A percentile compares a stretch with the other conserved stretches of the same genome.
phyloP scores from a whole-genome alignment of 2,329 filamentous ascomycete genomes.

The Aureobasidium leucospermi region DNA sequence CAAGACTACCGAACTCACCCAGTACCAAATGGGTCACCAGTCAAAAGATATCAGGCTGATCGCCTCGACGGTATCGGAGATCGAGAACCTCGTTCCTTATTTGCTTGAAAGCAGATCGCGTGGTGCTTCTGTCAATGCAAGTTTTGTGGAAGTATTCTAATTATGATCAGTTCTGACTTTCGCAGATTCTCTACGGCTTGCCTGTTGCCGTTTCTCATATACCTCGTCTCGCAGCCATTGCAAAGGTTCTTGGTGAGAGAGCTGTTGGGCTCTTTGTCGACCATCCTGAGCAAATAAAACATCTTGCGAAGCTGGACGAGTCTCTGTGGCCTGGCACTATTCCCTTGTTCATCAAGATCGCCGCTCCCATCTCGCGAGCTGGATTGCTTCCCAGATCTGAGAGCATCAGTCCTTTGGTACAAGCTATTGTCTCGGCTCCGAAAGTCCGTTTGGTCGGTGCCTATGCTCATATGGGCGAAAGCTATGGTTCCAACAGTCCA shows the following conservation, averaged over 20 bases:
- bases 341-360: constrained; percentile 63
- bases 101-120: constrained; percentile 50
- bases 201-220: constrained; percentile 58
- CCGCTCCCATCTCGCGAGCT: constrained; percentile 65
- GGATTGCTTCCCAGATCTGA: constrained; percentile 51
- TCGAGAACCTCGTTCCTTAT: constrained; percentile 57
- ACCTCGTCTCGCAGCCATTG: constrained; percentile 52
- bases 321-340: constrained; percentile 41
- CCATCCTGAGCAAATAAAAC: constrained; percentile 53
- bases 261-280: constrained; percentile 63
- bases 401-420: constrained; percentile 42
- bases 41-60: constrained; percentile 53
- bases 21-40: constrained; percentile 60
- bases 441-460: constrained; percentile 50
- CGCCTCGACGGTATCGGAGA: constrained; percentile 67
- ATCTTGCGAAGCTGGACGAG: constrained; percentile 28
- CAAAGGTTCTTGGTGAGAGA: constrained; percentile 47
- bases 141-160: constrained; percentile 17
- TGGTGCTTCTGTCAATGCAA: constrained; percentile 53
- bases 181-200: constrained; percentile 62
- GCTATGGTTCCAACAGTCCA: constrained; percentile 52
- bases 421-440: constrained; percentile 40
- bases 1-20: constrained; percentile 59
- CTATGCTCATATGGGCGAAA: constrained; percentile 68
- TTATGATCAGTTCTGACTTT: not conserved